Conservation (phyloP, 768 basidiomycete species). For the Termitomyces sp. region DNA sequence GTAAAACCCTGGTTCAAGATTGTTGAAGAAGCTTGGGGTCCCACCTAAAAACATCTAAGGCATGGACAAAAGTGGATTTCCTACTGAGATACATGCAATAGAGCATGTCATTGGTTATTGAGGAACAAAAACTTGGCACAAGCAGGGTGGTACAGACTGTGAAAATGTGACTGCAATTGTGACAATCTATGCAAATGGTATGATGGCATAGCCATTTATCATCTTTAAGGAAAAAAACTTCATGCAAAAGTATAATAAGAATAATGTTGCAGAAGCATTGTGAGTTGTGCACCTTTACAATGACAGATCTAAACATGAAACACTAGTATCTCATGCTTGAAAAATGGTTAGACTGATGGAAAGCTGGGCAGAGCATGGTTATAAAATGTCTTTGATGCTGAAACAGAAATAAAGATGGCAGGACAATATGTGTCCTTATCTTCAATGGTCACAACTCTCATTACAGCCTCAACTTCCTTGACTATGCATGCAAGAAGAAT, state of each 20-base stretch:
- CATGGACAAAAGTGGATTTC: conserved; percentile 34
- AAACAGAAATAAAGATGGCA: conserved; percentile 28
- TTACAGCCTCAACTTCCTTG: no score
- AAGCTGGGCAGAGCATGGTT: conserved; percentile 20
- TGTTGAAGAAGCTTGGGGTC: background rate
- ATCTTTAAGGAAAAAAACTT: conserved; percentile 34
- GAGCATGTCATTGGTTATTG: background rate
- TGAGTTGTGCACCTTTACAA: conserved; percentile 15
- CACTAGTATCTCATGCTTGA: conserved; percentile 19
- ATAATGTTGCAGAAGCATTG: conserved; percentile 29
- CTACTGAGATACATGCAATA: conserved; percentile 5
- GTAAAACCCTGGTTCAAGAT: background rate
- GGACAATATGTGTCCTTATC: no score
- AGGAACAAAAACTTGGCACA: background rate
- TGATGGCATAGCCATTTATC: conserved; percentile 21
- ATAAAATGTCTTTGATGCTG: conserved; percentile 23
- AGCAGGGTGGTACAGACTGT: conserved; percentile 18
- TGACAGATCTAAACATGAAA: background rate
- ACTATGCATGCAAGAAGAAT: conserved; percentile 26
- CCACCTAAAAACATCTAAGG: conserved; percentile 21
- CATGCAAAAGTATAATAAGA: conserved; percentile 22
- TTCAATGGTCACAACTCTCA: no score
- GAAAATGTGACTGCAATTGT: conserved; percentile 30
- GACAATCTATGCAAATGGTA: conserved; percentile 35
- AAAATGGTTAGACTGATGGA: conserved; percentile 27